phyloP scores from a whole-genome alignment of 805 yeast species.

The Wickerhamiella bombiphila region DNA sequence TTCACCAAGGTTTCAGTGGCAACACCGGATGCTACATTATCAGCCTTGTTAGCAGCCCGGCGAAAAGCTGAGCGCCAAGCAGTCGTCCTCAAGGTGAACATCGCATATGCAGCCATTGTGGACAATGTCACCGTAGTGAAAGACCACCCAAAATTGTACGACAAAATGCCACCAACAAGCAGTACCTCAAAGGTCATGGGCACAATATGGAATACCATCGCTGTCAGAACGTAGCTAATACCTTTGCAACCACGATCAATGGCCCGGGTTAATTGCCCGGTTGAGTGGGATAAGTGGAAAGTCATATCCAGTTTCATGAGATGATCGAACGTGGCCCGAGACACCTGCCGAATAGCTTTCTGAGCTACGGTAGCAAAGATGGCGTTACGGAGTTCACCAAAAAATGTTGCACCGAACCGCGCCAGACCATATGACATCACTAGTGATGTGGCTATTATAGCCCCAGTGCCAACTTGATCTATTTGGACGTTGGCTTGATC shows the following conservation, averaged over 20 bases:
- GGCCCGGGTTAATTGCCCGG: conserved; percentile 92
- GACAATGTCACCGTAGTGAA: conserved; percentile 80
- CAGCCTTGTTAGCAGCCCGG: conserved; percentile 80
- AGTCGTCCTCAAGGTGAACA: conserved; percentile 81
- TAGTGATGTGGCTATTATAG: conserved; percentile 23
- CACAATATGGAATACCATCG: conserved; percentile 94
- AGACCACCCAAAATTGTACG: conserved; percentile 77
- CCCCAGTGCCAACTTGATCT: conserved; percentile 45
- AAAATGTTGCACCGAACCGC: conserved; percentile 81
- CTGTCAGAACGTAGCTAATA: conserved; percentile 78
- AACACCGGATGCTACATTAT: conserved; percentile 87
- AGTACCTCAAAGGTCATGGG: conserved; percentile 87
- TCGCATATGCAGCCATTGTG: conserved; percentile 80
- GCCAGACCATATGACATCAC: conserved; percentile 87
- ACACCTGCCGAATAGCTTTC: conserved; percentile 80
- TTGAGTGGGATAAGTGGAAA: conserved; percentile 81
- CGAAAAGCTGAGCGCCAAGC: conserved; percentile 94
- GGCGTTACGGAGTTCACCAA: conserved; percentile 91
- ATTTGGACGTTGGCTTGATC: conserved; percentile 87
- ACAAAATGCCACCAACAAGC: conserved; percentile 83
- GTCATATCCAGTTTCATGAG: conserved; percentile 70
- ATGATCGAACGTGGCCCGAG: conserved; percentile 74
- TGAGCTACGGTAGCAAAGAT: conserved; percentile 93
- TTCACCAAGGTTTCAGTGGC: conserved; percentile 89
- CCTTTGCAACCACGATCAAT: conserved; percentile 98